These are phyloP conservation scores for Solanum clarkiae DNA, from an alignment of 257 asterid genomes.

Conservation along the genomic window DNA sequence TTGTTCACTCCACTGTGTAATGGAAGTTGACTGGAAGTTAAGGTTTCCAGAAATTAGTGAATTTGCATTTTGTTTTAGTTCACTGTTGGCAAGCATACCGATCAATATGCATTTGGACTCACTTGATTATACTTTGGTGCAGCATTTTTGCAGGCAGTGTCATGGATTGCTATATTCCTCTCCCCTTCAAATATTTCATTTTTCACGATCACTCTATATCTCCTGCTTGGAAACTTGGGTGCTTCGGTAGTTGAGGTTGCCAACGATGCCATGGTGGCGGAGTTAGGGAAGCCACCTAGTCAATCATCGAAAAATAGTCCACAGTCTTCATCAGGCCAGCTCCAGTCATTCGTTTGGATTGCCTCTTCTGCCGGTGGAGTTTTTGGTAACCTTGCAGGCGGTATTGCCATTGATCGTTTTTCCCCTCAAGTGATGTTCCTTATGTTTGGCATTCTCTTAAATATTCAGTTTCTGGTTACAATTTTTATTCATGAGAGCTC, in stretches of 20 bases:
- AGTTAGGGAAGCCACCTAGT: conserved; percentile 45
- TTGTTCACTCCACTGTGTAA: not conserved
- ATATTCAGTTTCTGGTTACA: conserved; percentile 61
- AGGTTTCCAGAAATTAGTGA: not conserved
- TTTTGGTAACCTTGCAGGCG: conserved; percentile 72
- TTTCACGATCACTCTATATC: conserved; percentile 43
- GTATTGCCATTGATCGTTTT: conserved; percentile 35
- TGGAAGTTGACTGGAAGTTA: not conserved
- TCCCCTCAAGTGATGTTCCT: conserved; percentile 52
- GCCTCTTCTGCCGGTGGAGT: conserved; percentile 82
- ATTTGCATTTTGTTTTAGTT: not conserved
- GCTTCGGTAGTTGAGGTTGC: conserved; percentile 93
- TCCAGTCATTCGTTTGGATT: conserved; percentile 93
- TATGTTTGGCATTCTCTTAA: conserved; percentile 40
- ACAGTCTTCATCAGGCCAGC: conserved; percentile 48
- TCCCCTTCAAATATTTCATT: conserved; percentile 58
- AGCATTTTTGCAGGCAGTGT: conserved; percentile 74
- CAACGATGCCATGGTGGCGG: conserved; percentile 96
- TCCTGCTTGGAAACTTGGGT: conserved; percentile 86
- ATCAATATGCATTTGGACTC: not conserved
- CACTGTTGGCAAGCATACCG: not conserved
- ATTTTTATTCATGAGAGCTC: conserved; percentile 42
- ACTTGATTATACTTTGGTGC: conserved; percentile 16
- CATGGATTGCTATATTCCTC: conserved; percentile 62
- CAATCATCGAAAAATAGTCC: conserved; percentile 28